Percentiles rank a stretch among this genome's conserved stretches.
Conservation (phyloP, 2,329 filamentous ascomycete species). For the Penicillium oxalicum region DNA sequence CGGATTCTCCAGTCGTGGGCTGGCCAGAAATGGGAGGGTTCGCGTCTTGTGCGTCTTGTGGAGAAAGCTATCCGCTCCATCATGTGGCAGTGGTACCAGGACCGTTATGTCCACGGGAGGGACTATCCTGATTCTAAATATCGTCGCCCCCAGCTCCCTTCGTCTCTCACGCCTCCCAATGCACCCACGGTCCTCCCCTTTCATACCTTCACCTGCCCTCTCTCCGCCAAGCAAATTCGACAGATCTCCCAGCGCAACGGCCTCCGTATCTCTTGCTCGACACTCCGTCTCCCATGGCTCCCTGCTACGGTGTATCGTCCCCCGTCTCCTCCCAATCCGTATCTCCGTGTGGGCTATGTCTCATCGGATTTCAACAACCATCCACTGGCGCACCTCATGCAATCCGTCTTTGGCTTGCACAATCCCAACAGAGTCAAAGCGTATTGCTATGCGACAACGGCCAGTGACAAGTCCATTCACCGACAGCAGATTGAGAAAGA, state of each 20-base stretch:
- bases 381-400: constrained; percentile 93
- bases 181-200: constrained; percentile 94
- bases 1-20: constrained; percentile 55
- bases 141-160: constrained; percentile 65
- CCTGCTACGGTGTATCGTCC: constrained; percentile 75
- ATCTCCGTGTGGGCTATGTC: constrained; percentile 89
- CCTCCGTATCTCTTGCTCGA: constrained; percentile 84
- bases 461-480: constrained; percentile 82
- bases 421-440: constrained; percentile 67
- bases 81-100: constrained; percentile 81
- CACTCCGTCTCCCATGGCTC: constrained; percentile 80
- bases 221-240: constrained; percentile 85
- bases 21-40: constrained; percentile 78
- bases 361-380: constrained; percentile 99
- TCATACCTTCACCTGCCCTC: constrained; percentile 92
- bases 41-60: constrained; percentile 71
- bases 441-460: constrained; percentile 91
- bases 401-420: constrained; percentile 94
- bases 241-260: constrained; percentile 94
- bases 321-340: constrained; percentile 71
- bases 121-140: constrained; percentile 58
- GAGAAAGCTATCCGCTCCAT: constrained; percentile 76
- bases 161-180: constrained; percentile 67
- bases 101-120: constrained; percentile 62
- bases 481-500: constrained; percentile 89